Conservation (phyloP, 345 rosid species). For the Populus nigra region DNA sequence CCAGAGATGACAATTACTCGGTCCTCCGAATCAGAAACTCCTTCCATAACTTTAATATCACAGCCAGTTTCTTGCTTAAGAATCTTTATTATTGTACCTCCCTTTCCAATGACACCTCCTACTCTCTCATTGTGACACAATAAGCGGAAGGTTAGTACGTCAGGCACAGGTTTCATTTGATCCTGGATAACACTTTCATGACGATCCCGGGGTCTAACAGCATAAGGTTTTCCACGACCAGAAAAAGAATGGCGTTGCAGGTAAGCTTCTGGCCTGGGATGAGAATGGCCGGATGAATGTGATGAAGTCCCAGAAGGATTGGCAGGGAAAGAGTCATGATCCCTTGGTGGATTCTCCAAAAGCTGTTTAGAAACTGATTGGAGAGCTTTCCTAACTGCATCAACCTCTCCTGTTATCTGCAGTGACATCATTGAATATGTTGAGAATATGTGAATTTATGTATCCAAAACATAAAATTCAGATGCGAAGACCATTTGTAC, state of each 20-base stretch:
- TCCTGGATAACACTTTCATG: conserved; percentile 40
- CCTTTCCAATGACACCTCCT: conserved; percentile 75
- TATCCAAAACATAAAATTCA: not conserved
- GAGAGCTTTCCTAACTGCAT: conserved; percentile 63
- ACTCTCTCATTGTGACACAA: conserved; percentile 58
- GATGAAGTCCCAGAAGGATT: conserved; percentile 41
- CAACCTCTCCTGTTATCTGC: conserved; percentile 62
- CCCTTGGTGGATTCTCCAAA: conserved; percentile 47
- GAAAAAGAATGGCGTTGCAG: conserved; percentile 32
- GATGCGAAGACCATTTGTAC: not conserved
- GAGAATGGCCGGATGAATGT: conserved; percentile 33
- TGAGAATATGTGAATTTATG: not conserved
- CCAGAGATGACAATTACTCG: conserved; percentile 65
- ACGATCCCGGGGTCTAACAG: conserved; percentile 40
- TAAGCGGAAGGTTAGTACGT: conserved; percentile 52
- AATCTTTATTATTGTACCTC: conserved; percentile 56
- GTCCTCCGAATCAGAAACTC: conserved; percentile 50
- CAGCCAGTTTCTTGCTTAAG: conserved; percentile 72
- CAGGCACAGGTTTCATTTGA: conserved; percentile 43
- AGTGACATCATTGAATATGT: conserved; percentile 9
- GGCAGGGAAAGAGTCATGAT: conserved; percentile 36
- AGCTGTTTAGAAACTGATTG: conserved; percentile 54
- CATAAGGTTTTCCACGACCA: conserved; percentile 42
- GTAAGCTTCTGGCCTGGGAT: conserved; percentile 30
- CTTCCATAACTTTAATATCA: conserved; percentile 67